A percentile compares a stretch with the other conserved stretches of the same genome.
These are phyloP conservation scores for Globisporangium nodosum DNA, from an alignment of 352 stramenopile genomes.

Conservation along the genomic window DNA sequence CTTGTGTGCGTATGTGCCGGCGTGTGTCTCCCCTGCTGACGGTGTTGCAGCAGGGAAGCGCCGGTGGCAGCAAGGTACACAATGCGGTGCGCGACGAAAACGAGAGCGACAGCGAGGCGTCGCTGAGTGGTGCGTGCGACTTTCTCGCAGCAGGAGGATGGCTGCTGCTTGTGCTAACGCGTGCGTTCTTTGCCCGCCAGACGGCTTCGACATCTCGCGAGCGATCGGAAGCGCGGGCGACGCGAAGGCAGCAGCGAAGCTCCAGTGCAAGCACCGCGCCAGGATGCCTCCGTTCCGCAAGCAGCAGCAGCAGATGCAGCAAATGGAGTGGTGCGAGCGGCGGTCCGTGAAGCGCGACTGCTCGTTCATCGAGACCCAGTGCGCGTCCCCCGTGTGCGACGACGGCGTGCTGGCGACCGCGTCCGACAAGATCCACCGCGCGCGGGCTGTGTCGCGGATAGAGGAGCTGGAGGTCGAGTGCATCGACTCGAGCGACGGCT, in stretches of 20 bases:
- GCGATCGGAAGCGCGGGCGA: background rate
- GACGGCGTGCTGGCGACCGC: background rate
- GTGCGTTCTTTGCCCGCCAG: background rate
- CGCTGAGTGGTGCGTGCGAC: conserved; percentile 3
- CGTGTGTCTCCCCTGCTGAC: background rate
- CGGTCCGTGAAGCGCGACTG: conserved; percentile 20
- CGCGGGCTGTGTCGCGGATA: conserved; percentile 6
- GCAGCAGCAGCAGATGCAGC: background rate
- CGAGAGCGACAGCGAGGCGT: conserved; percentile 7
- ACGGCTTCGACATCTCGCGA: conserved; percentile 9
- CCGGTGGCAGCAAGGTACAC: background rate
- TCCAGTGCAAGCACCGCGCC: background rate
- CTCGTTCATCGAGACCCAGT: conserved; percentile 12
- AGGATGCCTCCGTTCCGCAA: background rate
- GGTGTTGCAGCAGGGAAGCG: background rate
- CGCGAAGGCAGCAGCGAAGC: background rate
- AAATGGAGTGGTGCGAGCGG: conserved; percentile 10
- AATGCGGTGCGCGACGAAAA: background rate
- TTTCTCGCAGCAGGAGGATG: too few relatives aligned
- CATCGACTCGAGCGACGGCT: conserved; percentile 13
- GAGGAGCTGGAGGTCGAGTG: conserved; percentile 12
- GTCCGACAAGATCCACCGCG: conserved; percentile 2
- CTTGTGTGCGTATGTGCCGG: background rate
- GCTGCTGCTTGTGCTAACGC: background rate
- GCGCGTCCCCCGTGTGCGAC: background rate